phyloP scores from a whole-genome alignment of 345 rosid species.

The Melastoma malabathricum region DNA sequence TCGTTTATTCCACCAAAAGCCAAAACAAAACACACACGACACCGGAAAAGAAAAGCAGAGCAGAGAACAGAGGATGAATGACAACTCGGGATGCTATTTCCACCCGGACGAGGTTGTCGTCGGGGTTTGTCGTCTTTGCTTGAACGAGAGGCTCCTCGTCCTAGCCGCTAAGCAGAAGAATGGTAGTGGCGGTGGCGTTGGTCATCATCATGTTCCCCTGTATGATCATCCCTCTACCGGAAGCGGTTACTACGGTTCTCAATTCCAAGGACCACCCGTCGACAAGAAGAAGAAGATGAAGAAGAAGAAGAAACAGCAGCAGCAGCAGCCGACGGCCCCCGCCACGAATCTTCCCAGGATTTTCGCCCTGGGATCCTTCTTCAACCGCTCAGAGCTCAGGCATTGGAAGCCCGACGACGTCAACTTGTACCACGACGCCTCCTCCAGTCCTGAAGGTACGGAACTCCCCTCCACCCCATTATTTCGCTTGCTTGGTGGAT shows the following conservation, averaged over 20 bases:
- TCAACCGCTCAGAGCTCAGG: slow-evolving; percentile 55
- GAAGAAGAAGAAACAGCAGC: not conserved
- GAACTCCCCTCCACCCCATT: not conserved
- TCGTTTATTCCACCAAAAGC: not conserved
- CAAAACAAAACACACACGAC: not conserved
- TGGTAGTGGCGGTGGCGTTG: slow-evolving; percentile 1
- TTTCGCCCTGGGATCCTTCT: slow-evolving; percentile 62
- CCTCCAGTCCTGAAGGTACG: slow-evolving; percentile 75
- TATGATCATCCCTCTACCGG: not conserved
- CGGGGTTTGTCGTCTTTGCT: slow-evolving; percentile 74
- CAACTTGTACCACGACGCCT: slow-evolving; percentile 23
- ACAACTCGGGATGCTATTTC: slow-evolving; percentile 31
- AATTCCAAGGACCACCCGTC: not conserved
- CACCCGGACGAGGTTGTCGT: slow-evolving; percentile 52
- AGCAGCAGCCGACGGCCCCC: slow-evolving; percentile 18
- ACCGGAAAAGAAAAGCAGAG: not conserved
- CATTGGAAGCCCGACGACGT: slow-evolving; percentile 34
- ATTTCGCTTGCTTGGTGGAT: too few relatives aligned
- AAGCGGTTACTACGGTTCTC: slow-evolving; percentile 5
- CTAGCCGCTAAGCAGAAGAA: slow-evolving; percentile 56
- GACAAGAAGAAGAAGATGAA: not conserved
- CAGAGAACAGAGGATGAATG: slow-evolving; percentile 25
- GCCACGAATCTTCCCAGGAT: slow-evolving; percentile 45
- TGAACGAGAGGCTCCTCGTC: slow-evolving; percentile 74
- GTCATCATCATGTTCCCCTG: slow-evolving; percentile 12